Evolutionary conservation across 352 stramenopile species (phyloP), one percentile per base, ranked within the genome.

Genomic region (Phytophthora cryptogea): DNA sequence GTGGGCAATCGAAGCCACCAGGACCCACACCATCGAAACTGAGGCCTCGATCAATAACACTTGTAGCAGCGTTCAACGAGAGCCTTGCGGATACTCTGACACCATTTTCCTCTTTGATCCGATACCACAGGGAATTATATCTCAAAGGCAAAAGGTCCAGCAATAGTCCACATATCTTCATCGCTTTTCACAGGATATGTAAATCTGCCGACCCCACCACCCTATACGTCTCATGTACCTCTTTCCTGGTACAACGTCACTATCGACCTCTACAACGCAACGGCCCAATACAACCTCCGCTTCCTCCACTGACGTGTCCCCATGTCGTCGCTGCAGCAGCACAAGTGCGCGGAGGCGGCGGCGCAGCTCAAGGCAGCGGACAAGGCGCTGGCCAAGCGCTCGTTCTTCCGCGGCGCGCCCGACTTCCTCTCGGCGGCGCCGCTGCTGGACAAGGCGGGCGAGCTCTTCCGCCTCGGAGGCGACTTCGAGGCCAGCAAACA

Each of bases 381-480:
- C 16, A 89, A 89, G 56, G 66, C 59, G 2, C 56, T 89, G 33
- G 55, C 63, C 37, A 78, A 73, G 45, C 59, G 60, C 37, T 74
- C 77, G n/a, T 83, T 94, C 64, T 89, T 94, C 72, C 80, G 85
- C 49, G 74, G 74, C 54, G 59, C 68, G 8, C 80, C 84, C 4
- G 85, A 94, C 59, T 94, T 88, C 60, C 72, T 94, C 16, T 64
- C 61, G 11, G 85, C 85, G 6, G 79, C 82, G 56, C 85, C 85
- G 47, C 60, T 83, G 36, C 52, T 94, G 14, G 85, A 94, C 57
- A 88, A 86, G 57, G 82, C 85, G 27, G 85, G 76, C 14, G 85
- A 94, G 51, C 71, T 76, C 27, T 94, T 74, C 65, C 85, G 83
- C 33, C 69, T 83, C 5, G 80, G 75, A 1, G 76, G 78, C 8